These are phyloP conservation scores for Fusarium redolens DNA, from an alignment of 2,329 filamentous ascomycete genomes.

Conservation along the genomic window DNA sequence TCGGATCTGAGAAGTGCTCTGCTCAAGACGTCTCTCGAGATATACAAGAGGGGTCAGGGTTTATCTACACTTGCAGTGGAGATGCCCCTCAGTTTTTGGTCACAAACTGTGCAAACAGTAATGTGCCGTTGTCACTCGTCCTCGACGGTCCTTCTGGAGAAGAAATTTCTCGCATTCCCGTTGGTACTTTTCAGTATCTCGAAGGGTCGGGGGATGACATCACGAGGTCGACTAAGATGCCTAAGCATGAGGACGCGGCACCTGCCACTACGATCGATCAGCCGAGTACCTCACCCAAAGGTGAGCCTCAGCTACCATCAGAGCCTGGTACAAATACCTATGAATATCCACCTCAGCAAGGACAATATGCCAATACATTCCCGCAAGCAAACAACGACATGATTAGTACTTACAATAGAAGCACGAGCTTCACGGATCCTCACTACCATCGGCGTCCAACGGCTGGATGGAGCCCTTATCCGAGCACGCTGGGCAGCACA, in stretches of 20 bases:
- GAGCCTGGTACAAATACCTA: conserved; percentile 58
- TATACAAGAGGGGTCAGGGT: conserved; percentile 68
- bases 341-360: conserved; percentile 58
- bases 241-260: conserved; percentile 53
- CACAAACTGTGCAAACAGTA: conserved; percentile 62
- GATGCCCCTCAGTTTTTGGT: conserved; percentile 73
- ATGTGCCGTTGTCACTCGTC: conserved; percentile 66
- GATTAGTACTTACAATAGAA: conserved; percentile 64
- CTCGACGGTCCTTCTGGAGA: conserved; percentile 65
- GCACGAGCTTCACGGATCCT: conserved; percentile 62
- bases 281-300: conserved; percentile 57
- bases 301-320: conserved; percentile 52
- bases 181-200: conserved; percentile 62
- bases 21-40: conserved; percentile 71
- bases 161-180: conserved; percentile 62
- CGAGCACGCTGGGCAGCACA: conserved; percentile 53
- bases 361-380: conserved; percentile 55
- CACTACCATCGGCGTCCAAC: conserved; percentile 56
- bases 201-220: conserved; percentile 61
- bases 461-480: conserved; percentile 58
- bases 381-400: conserved; percentile 61
- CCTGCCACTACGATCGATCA: conserved; percentile 53
- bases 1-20: conserved; percentile 78
- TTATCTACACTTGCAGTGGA: conserved; percentile 77
- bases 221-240: conserved; percentile 52